Base-by-base conservation (phyloP, 1,284 basidiomycete species). In the Boletus calvinii region DNA sequence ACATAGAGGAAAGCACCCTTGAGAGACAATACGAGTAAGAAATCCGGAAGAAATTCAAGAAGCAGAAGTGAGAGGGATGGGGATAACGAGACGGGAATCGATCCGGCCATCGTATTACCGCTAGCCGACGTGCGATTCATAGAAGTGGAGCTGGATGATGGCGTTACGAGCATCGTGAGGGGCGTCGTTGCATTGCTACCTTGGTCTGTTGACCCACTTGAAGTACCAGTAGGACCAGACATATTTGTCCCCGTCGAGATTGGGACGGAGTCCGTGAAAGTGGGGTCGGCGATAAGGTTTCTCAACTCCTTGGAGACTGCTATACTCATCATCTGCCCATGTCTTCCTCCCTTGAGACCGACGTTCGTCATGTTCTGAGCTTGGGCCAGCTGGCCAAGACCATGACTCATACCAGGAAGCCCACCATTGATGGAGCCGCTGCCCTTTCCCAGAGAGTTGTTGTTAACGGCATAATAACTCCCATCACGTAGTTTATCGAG, bases 1-100 rank as follows among this genome's bases (percentile, higher is more conserved):
- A 93, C 90, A 67, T 97, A 98, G 46, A 95, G 81, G 72, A 98
- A 93, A 8, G 81, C 80, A n/a, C 95, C 95, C 65, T 97, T 97
- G 58, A 98, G 83, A 5, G 92, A 94, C 26, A 98, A 78, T 37
- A 97, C 94, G 64, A 92, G 88, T 29, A 97, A 76, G 65, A 96
- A 92, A 67, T 97, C 93, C 44, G 84, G 78, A 11, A 74, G 73
- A 43, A 81, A 74, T 57, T 87, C 84, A 49, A 94, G 80, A 22
- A 94, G 74, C 43, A 91, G 70, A 55, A 87, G 77, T 49, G 84
- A 80, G 18, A 90, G 63, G 3, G 62, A 52, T 11, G 64, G 63
- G 6, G 67, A 66, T 54, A 68, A 31, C 0, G 64, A 62, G 31
- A 55, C 31, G 7, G 56, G 69, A 9, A 74, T 77, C 78, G 54